Conservation (phyloP, 495 filamentous ascomycete genomes). For the Talaromyces wortmannii region DNA sequence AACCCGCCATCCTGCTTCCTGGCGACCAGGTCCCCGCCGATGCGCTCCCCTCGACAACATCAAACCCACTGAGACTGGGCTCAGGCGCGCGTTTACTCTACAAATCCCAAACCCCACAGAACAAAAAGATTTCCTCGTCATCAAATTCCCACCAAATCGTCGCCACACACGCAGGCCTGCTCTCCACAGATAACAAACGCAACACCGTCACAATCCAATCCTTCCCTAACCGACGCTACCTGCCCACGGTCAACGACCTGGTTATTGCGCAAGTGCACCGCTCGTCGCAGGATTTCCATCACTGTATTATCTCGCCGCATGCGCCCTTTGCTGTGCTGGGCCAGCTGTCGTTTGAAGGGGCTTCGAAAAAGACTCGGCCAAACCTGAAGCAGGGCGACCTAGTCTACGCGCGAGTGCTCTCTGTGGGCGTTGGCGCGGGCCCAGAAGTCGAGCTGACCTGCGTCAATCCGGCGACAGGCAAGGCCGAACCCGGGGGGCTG, state of each 20-base stretch:
- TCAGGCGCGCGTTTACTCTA: slow-evolving; percentile 61
- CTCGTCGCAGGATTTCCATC: slow-evolving; percentile 67
- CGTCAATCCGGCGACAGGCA: slow-evolving; percentile 77
- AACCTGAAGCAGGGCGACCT: slow-evolving; percentile 64
- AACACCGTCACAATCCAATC: slow-evolving; percentile 43
- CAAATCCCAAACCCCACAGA: slow-evolving; percentile 11
- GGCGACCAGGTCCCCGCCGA: slow-evolving; percentile 64
- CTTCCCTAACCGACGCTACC: slow-evolving; percentile 56
- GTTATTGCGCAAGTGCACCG: slow-evolving; percentile 80
- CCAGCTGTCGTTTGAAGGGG: slow-evolving; percentile 84
- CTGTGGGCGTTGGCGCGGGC: slow-evolving; percentile 61
- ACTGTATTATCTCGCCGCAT: slow-evolving; percentile 62
- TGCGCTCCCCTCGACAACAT: slow-evolving; percentile 52
- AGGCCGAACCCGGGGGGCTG: slow-evolving; percentile 79
- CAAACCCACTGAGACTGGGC: slow-evolving; percentile 71
- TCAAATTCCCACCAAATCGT: slow-evolving; percentile 42
- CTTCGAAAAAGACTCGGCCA: slow-evolving; percentile 86
- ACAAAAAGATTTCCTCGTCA: slow-evolving; percentile 9
- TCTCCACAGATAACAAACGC: slow-evolving; percentile 69
- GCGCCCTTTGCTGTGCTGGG: slow-evolving; percentile 70
- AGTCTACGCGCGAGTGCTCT: slow-evolving; percentile 76
- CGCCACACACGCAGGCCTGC: slow-evolving; percentile 70
- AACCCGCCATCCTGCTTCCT: slow-evolving; percentile 57
- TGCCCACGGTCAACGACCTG: slow-evolving; percentile 68
- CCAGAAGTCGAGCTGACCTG: slow-evolving; percentile 89